Evolutionary conservation across 306 rosid species (phyloP), one percentile per base, ranked within the genome.

Genomic region (Medicago lupulina): DNA sequence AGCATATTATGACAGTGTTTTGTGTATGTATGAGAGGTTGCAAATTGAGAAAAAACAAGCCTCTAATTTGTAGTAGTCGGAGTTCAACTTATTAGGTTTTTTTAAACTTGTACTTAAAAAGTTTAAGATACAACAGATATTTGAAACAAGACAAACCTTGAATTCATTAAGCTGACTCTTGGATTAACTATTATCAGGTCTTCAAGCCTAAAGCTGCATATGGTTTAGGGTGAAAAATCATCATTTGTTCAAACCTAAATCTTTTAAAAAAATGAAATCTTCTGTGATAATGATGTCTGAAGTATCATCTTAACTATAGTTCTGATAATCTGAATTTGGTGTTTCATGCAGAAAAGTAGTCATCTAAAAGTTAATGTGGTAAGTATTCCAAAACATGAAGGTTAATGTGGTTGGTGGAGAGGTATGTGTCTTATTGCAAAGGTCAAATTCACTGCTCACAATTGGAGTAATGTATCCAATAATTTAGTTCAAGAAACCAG

Each of bases 391-490:
- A 28, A 28, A 28, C 31, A 3, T 28, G 31, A 54, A 54, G 18
- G 9, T 1, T 54, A 25, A 54, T 54, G 28, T 54, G 61, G 23
- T 17, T 18, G 25, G 61, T 16, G 23, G 25, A 14, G 28, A 54
- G 61, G 18, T 8, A 4, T 6, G 9, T 18, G 14, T 54, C 25
- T 54, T 54, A 54, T 54, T 54, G 14, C 7, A 54, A 54, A 54
- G 61, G 14, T 17, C 61, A 77, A 46, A 86, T 92, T 86, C 80
- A 94, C 93, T 77, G 79, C 21, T 76, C 71, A 62, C n/a, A 88
- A 70, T 81, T 70, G 47, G 76, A 78, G 76, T 83, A 75, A 80
- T 68, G 76, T 82, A 83, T 85, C 90, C 82, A 64, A 80, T 36
- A 43, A 79, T 79, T 73, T 51, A 80, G 84, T 53, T 58, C 74